Base-by-base conservation (phyloP, 805 yeast genomes). In the Saccharomycopsis oosterbeekiorum region DNA sequence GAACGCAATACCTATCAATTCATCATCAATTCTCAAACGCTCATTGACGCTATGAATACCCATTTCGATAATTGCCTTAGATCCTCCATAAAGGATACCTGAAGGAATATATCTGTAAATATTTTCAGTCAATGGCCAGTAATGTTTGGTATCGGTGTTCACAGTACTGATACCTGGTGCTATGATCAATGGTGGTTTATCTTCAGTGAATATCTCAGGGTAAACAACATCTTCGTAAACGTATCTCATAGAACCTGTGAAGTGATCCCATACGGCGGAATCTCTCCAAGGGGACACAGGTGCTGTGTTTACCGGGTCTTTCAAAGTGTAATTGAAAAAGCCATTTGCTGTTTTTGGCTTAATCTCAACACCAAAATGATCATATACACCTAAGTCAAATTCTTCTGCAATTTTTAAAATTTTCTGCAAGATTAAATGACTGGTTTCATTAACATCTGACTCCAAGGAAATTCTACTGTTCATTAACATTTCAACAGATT, bases 381-480 rank as follows among this genome's bases (percentile, higher is more conserved):
- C 73, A 42, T 69, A 70, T 1, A 85, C 70, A 19, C 85, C 87
- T 26, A 82, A 71, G 55, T 74, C 77, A 67, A 76, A 76, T 64
- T 76, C 72, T 24, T 74, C 64, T 6, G 89, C 85, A 53, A 80
- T 71, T 26, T 65, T 67, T 53, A 67, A 57, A 24, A 78, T 78
- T 42, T 77, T 71, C 11, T 68, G 58, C 21, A 70, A 60, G 60
- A 80, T 74, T 58, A 74, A 75, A 26, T 75, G 75, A 19, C 74
- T 65, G 1, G 78, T 79, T 26, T 75, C 78, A 3, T 74, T 71
- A 1, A 80, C 75, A 34, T 78, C 73, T 15, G 84, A 78, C 63
- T 84, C 89, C 53, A 83, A 73, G 17, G 82, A 79, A 60, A 88
- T 76, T 68, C 96, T 77, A 67, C 86, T 86, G 71, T 89, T 87